Evolutionary conservation across 192 early-diverging fungal species (phyloP), one percentile per base, ranked within the genome.

Genomic region (Spinellus fusiger): DNA sequence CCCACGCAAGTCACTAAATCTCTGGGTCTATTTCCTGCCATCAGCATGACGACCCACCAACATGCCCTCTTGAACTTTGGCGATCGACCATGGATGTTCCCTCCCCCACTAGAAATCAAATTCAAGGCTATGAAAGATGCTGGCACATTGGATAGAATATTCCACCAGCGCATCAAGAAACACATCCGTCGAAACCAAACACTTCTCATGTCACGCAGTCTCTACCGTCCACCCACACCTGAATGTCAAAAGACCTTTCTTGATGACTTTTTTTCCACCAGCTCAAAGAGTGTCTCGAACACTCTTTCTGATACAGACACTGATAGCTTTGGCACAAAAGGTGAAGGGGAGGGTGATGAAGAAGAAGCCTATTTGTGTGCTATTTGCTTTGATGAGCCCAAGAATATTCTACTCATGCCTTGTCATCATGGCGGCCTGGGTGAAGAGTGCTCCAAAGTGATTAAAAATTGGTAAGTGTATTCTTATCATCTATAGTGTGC

Each of bases 11-110:
- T n/a, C 4, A 38, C 10, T 0, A 35, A 48, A 12, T 38, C 44
- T 8, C 23, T 61, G 20, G 79, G 81, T 16, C 66, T 75, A 66
- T 91, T 77, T 58, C 91, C 91, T 4, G 89, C 91, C 5, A 69
- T 87, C 15, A 89, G 86, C 4, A 73, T 93, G 18, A 85, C 91
- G 4, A 83, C 83, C 1, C 78, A 83, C 38, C 89, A 93, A 59
- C 85, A 83, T 12, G 85, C 84, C 4, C 56, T 71, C 26, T 64
- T 92, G 32, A 74, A 75, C n/a, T 90, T 93, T 83, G 91, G 91
- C 12, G 73, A 77, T 57, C 49, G 51, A 53, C 9, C 72, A 54
- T 68, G 79, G 79, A 31, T 65, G 49, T 50, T 64, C 67, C 37
- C 66, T 38, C 38, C 69, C 3, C 65, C 65, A 9, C 40, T 53